Evolutionary conservation across 176 grass and related monocot species (phyloP).

Genomic region (Cenchrus purpureus): DNA sequence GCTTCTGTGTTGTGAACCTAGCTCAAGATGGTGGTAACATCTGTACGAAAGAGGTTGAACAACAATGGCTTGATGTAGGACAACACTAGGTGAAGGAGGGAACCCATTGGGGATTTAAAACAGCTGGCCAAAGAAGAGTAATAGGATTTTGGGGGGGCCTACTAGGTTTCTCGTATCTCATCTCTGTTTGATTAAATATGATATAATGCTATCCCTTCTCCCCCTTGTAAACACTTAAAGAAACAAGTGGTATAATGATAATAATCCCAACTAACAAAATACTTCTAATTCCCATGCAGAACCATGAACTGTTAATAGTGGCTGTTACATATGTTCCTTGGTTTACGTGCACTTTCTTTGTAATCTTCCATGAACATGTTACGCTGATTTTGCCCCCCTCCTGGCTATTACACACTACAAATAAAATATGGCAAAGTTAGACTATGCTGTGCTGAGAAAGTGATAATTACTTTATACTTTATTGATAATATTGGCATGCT

Average conservation of each 20-base stretch:
- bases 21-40: too few species aligned
- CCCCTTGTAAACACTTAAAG: too few species aligned
- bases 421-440: neutral
- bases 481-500: conserved; percentile 34
- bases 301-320: neutral
- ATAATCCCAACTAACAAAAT: neutral
- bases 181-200: neutral
- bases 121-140: too few species aligned
- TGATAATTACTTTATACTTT: neutral
- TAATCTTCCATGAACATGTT: too few species aligned
- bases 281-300: neutral
- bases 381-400: too few species aligned
- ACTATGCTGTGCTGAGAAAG: neutral
- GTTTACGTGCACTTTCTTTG: neutral
- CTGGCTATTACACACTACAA: neutral
- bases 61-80: too few species aligned
- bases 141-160: too few species aligned
- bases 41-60: too few species aligned
- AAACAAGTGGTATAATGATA: neutral
- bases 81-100: too few species aligned
- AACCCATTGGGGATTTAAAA: too few species aligned
- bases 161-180: neutral
- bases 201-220: neutral
- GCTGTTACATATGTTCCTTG: neutral
- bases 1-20: too few species aligned